These are phyloP conservation scores for Antitrichia curtipendula DNA, from an alignment of 225 moss, liverwort and hornwort species.

Conservation along the genomic window DNA sequence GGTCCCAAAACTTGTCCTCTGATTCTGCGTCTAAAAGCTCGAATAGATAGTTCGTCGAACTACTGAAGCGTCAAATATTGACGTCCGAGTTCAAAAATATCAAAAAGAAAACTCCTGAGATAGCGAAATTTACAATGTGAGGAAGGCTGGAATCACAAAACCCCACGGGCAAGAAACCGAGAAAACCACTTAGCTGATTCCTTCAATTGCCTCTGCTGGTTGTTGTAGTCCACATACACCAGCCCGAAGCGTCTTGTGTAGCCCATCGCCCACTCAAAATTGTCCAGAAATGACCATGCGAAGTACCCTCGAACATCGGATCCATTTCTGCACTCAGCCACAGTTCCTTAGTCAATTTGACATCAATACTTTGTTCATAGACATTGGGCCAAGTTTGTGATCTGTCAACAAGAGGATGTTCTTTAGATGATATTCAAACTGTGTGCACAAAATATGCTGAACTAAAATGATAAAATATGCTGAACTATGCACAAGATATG, in stretches of 20 bases:
- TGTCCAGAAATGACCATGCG: constrained; percentile 82
- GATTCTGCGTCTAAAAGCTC: neutral
- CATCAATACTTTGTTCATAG: neutral
- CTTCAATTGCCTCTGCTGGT: constrained; percentile 45
- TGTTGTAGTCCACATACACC: constrained; percentile 52
- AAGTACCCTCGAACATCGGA: constrained; percentile 73
- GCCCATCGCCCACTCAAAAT: constrained; percentile 75
- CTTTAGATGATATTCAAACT: too few relatives aligned
- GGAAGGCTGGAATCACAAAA: neutral
- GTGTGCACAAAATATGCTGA: too few relatives aligned
- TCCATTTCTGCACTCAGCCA: constrained; percentile 47
- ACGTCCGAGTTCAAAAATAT: neutral
- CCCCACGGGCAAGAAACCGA: constrained; percentile 3
- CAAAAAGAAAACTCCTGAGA: neutral
- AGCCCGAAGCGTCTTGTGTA: constrained; percentile 59
- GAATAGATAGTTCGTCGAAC: neutral
- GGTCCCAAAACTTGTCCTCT: neutral
- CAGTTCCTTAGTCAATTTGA: neutral
- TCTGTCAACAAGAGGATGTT: neutral
- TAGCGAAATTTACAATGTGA: neutral
- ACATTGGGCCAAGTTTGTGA: neutral
- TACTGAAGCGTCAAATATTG: neutral
- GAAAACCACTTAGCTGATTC: constrained; percentile 68
- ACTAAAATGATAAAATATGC: too few relatives aligned
- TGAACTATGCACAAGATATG: too few relatives aligned